A percentile compares a stretch with the other conserved stretches of the same genome.
Evolutionary conservation across 2,329 filamentous ascomycete species (phyloP).

Genomic region (Neonectria faginata): DNA sequence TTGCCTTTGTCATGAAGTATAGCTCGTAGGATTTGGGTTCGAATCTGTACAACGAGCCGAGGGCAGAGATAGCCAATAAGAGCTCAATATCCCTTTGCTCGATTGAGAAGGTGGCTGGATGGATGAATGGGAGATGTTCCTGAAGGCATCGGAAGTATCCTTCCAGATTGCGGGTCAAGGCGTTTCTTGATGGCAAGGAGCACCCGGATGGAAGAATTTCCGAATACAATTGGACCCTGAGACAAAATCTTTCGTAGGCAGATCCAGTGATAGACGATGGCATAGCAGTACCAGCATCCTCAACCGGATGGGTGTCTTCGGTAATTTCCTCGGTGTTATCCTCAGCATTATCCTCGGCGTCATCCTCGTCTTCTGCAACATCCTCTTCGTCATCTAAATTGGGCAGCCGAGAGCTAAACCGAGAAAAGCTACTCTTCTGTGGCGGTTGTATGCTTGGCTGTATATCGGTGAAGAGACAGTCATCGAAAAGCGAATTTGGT

Average conservation of each 20-base stretch:
- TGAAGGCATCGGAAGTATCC: constrained; percentile 8
- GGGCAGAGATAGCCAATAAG: neutral
- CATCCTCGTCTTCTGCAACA: no score
- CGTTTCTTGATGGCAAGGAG: neutral
- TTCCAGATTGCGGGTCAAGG: constrained; percentile 6
- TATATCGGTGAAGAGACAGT: neutral
- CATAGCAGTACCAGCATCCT: neutral
- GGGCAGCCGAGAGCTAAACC: constrained; percentile 6
- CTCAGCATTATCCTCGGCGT: no score
- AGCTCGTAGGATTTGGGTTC: neutral
- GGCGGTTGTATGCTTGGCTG: neutral
- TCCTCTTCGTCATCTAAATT: neutral
- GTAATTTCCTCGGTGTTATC: neutral
- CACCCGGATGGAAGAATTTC: neutral
- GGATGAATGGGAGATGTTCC: constrained; percentile 12
- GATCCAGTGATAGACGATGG: constrained; percentile 3
- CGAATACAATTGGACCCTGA: neutral
- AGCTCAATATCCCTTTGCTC: neutral
- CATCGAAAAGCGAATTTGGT: neutral
- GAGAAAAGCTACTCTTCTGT: neutral
- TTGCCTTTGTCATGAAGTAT: constrained; percentile 8
- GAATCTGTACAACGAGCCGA: constrained; percentile 8
- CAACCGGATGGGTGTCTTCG: neutral
- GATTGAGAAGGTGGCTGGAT: neutral
- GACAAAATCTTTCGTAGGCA: neutral